Evolutionary conservation across 2,329 filamentous ascomycete species (phyloP).

Genomic region (Septoria linicola): DNA sequence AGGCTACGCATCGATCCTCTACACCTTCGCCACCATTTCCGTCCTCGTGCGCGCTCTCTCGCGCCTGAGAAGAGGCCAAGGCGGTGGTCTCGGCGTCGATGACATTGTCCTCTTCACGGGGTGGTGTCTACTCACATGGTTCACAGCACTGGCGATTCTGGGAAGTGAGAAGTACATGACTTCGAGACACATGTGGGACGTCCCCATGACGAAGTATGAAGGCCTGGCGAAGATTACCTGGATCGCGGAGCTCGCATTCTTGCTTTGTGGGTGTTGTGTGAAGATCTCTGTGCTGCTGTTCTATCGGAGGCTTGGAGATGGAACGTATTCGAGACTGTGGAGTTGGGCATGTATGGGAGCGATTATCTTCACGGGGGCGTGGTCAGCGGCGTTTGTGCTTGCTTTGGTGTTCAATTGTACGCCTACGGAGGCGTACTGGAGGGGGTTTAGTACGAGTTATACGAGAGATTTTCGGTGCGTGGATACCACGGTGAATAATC

Average conservation of each 20-base stretch:
- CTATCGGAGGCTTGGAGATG: slow-evolving; percentile 43
- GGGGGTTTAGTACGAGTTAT: slow-evolving; percentile 39
- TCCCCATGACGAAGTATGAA: slow-evolving; percentile 24
- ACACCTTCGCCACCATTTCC: slow-evolving; percentile 30
- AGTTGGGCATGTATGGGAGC: slow-evolving; percentile 30
- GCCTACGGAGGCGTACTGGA: slow-evolving; percentile 44
- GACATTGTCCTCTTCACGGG: slow-evolving; percentile 22
- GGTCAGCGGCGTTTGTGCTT: slow-evolving; percentile 40
- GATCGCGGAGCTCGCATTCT: slow-evolving; percentile 37
- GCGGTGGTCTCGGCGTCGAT: not conserved
- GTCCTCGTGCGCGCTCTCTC: slow-evolving; percentile 32
- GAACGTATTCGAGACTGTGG: slow-evolving; percentile 38
- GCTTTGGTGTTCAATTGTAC: slow-evolving; percentile 40
- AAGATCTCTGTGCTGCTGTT: slow-evolving; percentile 43
- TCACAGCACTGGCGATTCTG: slow-evolving; percentile 27
- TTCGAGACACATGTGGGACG: slow-evolving; percentile 41
- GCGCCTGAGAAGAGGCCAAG: slow-evolving; percentile 3
- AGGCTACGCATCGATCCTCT: slow-evolving; percentile 32
- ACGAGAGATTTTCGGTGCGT: slow-evolving; percentile 37
- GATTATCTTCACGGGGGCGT: slow-evolving; percentile 43
- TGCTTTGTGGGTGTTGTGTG: slow-evolving; percentile 35
- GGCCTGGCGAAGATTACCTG: slow-evolving; percentile 33
- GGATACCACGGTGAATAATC: slow-evolving; percentile 41
- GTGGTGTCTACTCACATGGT: slow-evolving; percentile 28
- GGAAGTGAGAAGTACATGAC: slow-evolving; percentile 33